These are phyloP conservation scores for Naganishia kalamii DNA, from an alignment of 768 basidiomycete species.

Conservation along the genomic window DNA sequence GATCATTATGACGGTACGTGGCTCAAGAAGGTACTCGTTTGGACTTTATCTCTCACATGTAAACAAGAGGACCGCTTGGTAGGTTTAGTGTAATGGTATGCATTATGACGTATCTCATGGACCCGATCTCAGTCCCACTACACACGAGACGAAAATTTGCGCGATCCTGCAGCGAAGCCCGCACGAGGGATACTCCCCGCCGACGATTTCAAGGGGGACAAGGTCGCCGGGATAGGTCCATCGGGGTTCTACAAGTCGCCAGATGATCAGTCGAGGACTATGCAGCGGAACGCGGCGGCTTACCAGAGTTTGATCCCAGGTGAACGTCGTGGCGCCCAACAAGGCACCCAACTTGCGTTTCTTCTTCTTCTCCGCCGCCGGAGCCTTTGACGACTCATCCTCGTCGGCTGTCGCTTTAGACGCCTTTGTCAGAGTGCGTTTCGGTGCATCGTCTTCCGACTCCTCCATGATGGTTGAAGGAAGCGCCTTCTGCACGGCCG, in stretches of 20 bases:
- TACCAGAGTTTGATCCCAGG: slow-evolving; percentile 12
- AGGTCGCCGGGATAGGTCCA: slow-evolving; percentile 1
- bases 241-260: not conserved
- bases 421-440: not conserved
- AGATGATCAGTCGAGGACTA: not conserved
- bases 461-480: slow-evolving; percentile 11
- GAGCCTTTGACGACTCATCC: not conserved
- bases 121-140: not conserved
- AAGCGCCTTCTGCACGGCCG: not conserved
- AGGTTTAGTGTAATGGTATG: too few relatives aligned
- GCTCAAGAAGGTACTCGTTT: too few relatives aligned
- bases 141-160: slow-evolving; percentile 3
- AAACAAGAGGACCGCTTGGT: too few relatives aligned
- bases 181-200: slow-evolving; percentile 12
- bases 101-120: too few relatives aligned
- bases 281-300: not conserved
- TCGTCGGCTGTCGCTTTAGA: not conserved
- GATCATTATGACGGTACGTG: too few relatives aligned
- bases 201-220: slow-evolving; percentile 12
- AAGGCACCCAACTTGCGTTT: slow-evolving; percentile 9
- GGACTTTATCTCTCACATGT: too few relatives aligned
- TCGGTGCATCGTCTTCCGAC: not conserved
- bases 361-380: slow-evolving; percentile 13
- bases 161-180: not conserved
- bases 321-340: slow-evolving; percentile 6